These are phyloP conservation scores for Blastomyces silverae DNA, from an alignment of 2,329 filamentous ascomycete species.

Conservation along the genomic window DNA sequence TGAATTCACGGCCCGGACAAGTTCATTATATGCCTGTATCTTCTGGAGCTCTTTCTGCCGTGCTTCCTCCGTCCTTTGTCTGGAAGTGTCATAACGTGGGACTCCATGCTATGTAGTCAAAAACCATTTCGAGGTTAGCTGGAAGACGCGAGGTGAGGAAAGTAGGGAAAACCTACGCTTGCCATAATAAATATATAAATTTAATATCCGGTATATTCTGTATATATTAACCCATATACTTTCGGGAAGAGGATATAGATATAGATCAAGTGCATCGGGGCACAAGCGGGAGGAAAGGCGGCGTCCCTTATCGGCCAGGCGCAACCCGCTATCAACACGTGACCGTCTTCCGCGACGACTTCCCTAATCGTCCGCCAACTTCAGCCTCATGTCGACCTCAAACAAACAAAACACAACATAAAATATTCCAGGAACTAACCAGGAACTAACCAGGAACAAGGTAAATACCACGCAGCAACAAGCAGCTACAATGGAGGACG, in stretches of 20 bases:
- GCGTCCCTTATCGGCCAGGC: not conserved
- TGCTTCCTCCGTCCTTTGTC: slow-evolving; percentile 61
- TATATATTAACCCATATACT: not conserved
- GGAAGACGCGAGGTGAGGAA: not conserved
- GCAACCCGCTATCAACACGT: slow-evolving; percentile 9
- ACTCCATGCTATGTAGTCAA: slow-evolving; percentile 72
- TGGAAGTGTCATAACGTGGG: slow-evolving; percentile 57
- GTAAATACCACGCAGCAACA: not conserved
- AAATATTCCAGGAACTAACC: not conserved
- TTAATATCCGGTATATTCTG: not conserved
- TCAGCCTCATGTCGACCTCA: not conserved
- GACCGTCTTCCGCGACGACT: not conserved
- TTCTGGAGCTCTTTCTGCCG: slow-evolving; percentile 64
- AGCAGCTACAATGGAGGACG: slow-evolving; percentile 8
- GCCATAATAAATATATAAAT: slow-evolving; percentile 10
- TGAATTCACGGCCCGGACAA: slow-evolving; percentile 62
- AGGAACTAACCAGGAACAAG: not conserved
- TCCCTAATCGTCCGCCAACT: not conserved
- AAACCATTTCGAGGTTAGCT: not conserved
- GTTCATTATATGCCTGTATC: slow-evolving; percentile 65
- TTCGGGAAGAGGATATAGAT: no score
- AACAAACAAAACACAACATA: not conserved
- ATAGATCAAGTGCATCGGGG: no score
- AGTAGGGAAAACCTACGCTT: slow-evolving; percentile 7
- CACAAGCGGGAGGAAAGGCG: not conserved